Base-by-base conservation (phyloP, 148 eudicot genomes). In the Dysphania ambrosioides region DNA sequence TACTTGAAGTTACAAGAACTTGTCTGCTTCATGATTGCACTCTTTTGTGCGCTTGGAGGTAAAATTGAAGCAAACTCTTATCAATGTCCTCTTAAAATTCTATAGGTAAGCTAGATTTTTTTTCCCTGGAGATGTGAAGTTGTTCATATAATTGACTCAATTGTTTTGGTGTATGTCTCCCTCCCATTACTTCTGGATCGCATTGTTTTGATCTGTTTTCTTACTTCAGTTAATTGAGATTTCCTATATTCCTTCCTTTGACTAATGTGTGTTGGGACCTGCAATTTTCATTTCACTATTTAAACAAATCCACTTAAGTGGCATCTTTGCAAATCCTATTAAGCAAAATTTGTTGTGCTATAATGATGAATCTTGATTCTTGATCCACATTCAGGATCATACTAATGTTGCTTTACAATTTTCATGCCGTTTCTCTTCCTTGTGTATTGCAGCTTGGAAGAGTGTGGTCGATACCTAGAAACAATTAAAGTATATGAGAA, bases 11-110 rank as follows among this genome's bases (percentile, higher is more conserved):
- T n/a, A n/a, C n/a, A n/a, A n/a, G n/a, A n/a, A n/a, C n/a, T n/a
- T n/a, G n/a, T n/a, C 77, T 94, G 53, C 91, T 94, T 84, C 98
- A 94, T 87, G 98, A 94, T 81, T 94, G 97, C 85, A 91, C 97
- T 68, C 98, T 94, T 81, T 77, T 91, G 71, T 94, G 97, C 67
- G 93, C 70, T 78, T 94, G 98, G 96, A 94, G 98, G 98, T 91
- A 86, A 19, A 16, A 60, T 2, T 53, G 19, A 36, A 2, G 55
- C 44, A 13, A 44, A 44, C 24, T 31, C 10, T 68, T 73, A 11
- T 18, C n/a, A n/a, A n/a, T n/a, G n/a, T n/a, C n/a, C n/a, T n/a
- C n/a, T n/a, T n/a, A n/a, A n/a, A n/a, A n/a, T n/a, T n/a, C n/a
- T n/a, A n/a, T n/a, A n/a, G n/a, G n/a, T n/a, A n/a, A n/a, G n/a